A percentile compares a stretch with the other conserved stretches of the same genome.
phyloP scores from a whole-genome alignment of 257 asterid genomes.

The Solanum lignicaule region DNA sequence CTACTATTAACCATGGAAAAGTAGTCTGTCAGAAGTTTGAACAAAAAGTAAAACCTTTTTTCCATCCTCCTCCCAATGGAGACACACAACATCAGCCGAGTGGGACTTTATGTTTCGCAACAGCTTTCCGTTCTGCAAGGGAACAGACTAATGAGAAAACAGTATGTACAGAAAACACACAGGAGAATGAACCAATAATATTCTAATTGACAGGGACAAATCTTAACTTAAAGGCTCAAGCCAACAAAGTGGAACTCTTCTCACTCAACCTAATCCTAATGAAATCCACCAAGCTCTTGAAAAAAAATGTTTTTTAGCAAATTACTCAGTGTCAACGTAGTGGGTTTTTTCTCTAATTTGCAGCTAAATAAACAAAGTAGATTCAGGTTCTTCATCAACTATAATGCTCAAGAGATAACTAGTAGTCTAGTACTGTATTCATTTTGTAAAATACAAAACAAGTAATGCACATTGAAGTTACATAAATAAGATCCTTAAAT shows the following conservation, averaged over 20 bases:
- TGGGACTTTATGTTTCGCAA: slow-evolving; percentile 71
- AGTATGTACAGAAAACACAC: not conserved
- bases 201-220: not conserved
- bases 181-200: not conserved
- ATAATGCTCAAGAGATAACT: not conserved
- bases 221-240: not conserved
- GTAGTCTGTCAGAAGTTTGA: not conserved
- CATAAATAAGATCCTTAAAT: not conserved
- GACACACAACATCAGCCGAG: slow-evolving; percentile 59
- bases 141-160: not conserved
- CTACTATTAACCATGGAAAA: not conserved
- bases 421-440: not conserved
- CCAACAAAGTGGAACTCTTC: not conserved
- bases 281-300: not conserved
- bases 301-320: not conserved
- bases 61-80: slow-evolving; percentile 88
- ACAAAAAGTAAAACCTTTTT: slow-evolving; percentile 18
- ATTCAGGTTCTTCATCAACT: not conserved
- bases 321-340: not conserved
- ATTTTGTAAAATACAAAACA: not conserved
- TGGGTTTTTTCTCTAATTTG: not conserved
- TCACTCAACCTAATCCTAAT: not conserved
- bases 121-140: slow-evolving; percentile 78
- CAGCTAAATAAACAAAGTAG: not conserved
- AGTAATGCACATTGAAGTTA: not conserved